A percentile compares a stretch with the other conserved stretches of the same genome.
Conservation (phyloP, 2,329 filamentous ascomycete genomes). For the Aureobasidium sp. region DNA sequence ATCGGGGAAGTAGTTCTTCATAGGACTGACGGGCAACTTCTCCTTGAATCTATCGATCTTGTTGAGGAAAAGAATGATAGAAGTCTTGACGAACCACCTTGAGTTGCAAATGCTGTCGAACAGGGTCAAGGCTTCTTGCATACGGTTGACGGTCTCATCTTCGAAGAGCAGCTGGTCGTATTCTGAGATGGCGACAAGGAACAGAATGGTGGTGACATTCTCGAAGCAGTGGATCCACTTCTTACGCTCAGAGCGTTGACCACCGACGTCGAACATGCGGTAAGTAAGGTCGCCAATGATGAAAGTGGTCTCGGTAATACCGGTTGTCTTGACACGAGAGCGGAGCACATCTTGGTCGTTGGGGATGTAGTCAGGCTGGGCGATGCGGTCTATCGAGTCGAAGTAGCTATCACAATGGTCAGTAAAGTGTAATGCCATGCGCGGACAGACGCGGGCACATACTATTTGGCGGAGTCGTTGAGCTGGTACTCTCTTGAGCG, state of each 20-base stretch:
- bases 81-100: slow-evolving; percentile 46
- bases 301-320: slow-evolving; percentile 92
- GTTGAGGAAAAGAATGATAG: slow-evolving; percentile 48
- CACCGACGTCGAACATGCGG: slow-evolving; percentile 93
- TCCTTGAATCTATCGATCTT: slow-evolving; percentile 58
- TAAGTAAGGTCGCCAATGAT: slow-evolving; percentile 88
- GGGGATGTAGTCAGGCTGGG: slow-evolving; percentile 82
- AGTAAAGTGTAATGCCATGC: slow-evolving; percentile 17
- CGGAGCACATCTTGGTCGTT: slow-evolving; percentile 92
- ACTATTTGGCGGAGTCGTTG: slow-evolving; percentile 96
- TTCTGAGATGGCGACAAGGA: slow-evolving; percentile 89
- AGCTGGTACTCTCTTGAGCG: slow-evolving; percentile 92
- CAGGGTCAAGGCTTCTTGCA: slow-evolving; percentile 48
- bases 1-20: slow-evolving; percentile 71
- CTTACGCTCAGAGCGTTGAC: slow-evolving; percentile 86
- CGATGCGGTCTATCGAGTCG: slow-evolving; percentile 87
- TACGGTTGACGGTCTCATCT: slow-evolving; percentile 76
- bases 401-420: slow-evolving; percentile 67
- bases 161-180: slow-evolving; percentile 96
- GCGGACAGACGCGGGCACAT: slow-evolving; percentile 36
- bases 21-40: slow-evolving; percentile 64
- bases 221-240: slow-evolving; percentile 98
- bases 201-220: slow-evolving; percentile 84
- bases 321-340: slow-evolving; percentile 82
- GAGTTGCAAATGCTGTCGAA: slow-evolving; percentile 49